Evolutionary conservation across 768 basidiomycete species (phyloP).

Genomic region (Boletus rubropictus): DNA sequence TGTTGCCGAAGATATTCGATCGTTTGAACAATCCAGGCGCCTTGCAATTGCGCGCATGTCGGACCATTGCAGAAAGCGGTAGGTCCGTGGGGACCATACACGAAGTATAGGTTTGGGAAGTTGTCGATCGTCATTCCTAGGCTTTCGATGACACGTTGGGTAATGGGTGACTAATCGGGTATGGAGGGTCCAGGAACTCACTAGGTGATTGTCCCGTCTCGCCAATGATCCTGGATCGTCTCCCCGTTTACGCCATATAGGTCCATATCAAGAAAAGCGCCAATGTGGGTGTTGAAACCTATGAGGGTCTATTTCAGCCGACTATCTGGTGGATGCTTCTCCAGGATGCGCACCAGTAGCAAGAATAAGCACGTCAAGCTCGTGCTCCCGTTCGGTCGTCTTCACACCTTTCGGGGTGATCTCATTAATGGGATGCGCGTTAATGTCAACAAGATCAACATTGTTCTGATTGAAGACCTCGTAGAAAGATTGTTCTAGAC

Average conservation of each 20-base stretch:
- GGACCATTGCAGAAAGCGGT: constrained; percentile 6
- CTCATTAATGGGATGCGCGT: constrained; percentile 5
- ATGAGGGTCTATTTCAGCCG: neutral
- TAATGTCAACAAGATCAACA: constrained; percentile 10
- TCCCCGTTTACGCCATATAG: neutral
- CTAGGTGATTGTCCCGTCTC: neutral
- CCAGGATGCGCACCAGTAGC: constrained; percentile 1
- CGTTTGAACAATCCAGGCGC: constrained; percentile 8
- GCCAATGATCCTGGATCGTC: neutral
- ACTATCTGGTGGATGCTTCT: neutral
- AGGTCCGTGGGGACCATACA: neutral
- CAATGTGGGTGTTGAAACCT: neutral
- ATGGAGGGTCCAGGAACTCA: neutral
- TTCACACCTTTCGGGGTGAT: constrained; percentile 7
- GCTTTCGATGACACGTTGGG: too few relatives aligned
- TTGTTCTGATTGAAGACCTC: constrained; percentile 2
- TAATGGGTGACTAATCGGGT: neutral
- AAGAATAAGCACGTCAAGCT: constrained; percentile 8
- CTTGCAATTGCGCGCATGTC: constrained; percentile 7
- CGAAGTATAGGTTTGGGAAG: too few relatives aligned
- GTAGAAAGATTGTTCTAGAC: neutral
- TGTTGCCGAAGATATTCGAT: constrained; percentile 7
- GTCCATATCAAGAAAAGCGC: neutral
- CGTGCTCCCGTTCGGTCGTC: constrained; percentile 7
- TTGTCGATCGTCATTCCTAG: too few relatives aligned